These are phyloP conservation scores for Psilocybe mexicana DNA, from an alignment of 1,284 basidiomycete species.

Conservation along the genomic window DNA sequence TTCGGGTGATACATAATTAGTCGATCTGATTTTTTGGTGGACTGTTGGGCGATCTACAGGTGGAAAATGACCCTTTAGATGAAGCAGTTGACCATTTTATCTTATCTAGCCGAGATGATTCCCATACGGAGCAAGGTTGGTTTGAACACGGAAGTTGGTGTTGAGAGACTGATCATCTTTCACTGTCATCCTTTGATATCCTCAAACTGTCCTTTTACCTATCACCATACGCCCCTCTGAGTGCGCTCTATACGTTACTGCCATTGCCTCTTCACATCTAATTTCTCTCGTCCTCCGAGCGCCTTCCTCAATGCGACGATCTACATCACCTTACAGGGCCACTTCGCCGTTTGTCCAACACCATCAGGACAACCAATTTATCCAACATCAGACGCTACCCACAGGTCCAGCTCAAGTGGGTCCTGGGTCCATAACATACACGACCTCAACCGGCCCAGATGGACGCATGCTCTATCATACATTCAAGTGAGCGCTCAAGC, in stretches of 20 bases:
- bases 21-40: neutral
- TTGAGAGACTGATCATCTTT: neutral
- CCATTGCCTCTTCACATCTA: neutral
- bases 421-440: conserved; percentile 68
- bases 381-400: conserved; percentile 23
- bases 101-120: conserved; percentile 20
- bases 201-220: neutral
- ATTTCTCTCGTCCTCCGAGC: neutral
- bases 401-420: conserved; percentile 30
- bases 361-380: conserved; percentile 16
- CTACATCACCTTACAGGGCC: conserved; percentile 31
- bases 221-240: neutral
- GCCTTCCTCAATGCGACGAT: conserved; percentile 19
- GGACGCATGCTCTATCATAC: conserved; percentile 64
- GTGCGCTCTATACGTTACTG: neutral
- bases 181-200: neutral
- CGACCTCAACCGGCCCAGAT: conserved; percentile 58
- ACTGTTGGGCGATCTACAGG: neutral
- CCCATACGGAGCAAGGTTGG: conserved; percentile 14
- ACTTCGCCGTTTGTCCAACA: conserved; percentile 25
- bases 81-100: conserved; percentile 1
- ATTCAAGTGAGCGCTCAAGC: conserved; percentile 55
- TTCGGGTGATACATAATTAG: conserved; percentile 6
- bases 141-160: conserved; percentile 1
- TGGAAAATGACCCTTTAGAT: no score